Conservation (phyloP, 2,329 filamentous ascomycete genomes). For the Colletotrichum karsti region DNA sequence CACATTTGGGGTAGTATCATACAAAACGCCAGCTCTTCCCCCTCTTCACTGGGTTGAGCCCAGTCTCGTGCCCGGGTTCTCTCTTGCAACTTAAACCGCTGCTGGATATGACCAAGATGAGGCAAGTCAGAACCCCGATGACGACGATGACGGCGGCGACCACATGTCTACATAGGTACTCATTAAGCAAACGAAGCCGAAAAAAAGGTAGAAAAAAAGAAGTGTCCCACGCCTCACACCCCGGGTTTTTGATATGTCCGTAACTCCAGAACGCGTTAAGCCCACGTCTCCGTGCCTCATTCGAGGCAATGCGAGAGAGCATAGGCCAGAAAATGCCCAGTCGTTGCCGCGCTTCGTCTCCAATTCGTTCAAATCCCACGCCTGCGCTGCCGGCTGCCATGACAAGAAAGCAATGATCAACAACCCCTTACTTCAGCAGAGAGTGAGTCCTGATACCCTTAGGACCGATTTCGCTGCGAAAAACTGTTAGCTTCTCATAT, state of each 20-base stretch:
- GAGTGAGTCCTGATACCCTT: conserved; percentile 63
- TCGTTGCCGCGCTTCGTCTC: neutral
- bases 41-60: too few relatives aligned
- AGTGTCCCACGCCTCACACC: conserved; percentile 17
- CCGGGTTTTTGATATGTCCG: conserved; percentile 26
- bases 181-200: neutral
- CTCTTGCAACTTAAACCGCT: neutral
- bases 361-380: neutral
- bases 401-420: neutral
- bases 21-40: too few relatives aligned
- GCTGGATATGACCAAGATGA: neutral
- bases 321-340: neutral
- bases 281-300: neutral
- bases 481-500: neutral
- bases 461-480: conserved; percentile 59
- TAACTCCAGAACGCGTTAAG: conserved; percentile 23
- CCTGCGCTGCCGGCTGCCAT: neutral
- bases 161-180: neutral
- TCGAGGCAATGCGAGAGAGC: neutral
- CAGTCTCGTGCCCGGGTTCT: too few relatives aligned
- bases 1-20: neutral
- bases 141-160: too few relatives aligned
- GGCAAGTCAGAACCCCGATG: neutral
- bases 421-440: conserved; percentile 52
- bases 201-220: neutral